These are phyloP conservation scores for Schwanniomyces sp. DNA, from an alignment of 805 yeast genomes.

Conservation along the genomic window DNA sequence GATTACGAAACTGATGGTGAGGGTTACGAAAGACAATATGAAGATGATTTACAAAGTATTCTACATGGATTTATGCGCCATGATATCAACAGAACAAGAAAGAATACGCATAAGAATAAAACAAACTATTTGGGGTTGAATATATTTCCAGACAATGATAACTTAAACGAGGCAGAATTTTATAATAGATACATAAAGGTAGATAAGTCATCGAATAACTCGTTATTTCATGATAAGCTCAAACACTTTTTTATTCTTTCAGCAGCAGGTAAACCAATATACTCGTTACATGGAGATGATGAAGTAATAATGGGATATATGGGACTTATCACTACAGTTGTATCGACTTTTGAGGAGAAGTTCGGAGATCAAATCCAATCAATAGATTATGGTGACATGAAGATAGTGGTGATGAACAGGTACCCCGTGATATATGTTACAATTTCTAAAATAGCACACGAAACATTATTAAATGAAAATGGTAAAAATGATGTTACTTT, in stretches of 20 bases:
- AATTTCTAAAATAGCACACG: slow-evolving; percentile 52
- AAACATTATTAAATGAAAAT: slow-evolving; percentile 39
- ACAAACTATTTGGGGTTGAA: slow-evolving; percentile 3
- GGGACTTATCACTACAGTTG: slow-evolving; percentile 79
- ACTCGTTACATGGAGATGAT: slow-evolving; percentile 73
- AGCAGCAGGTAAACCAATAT: slow-evolving; percentile 86
- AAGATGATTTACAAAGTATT: slow-evolving; percentile 23
- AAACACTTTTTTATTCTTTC: slow-evolving; percentile 82
- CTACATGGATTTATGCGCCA: slow-evolving; percentile 20
- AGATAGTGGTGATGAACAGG: slow-evolving; percentile 59
- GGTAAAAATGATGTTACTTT: slow-evolving; percentile 16
- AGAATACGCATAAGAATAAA: neutral
- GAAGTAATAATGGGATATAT: slow-evolving; percentile 65
- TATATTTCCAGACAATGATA: slow-evolving; percentile 2
- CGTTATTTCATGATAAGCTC: slow-evolving; percentile 27
- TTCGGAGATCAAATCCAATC: slow-evolving; percentile 42
- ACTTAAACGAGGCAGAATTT: slow-evolving; percentile 6
- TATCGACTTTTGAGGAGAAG: slow-evolving; percentile 61
- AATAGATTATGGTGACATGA: slow-evolving; percentile 49
- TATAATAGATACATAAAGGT: slow-evolving; percentile 14
- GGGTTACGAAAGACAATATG: slow-evolving; percentile 9
- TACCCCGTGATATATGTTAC: slow-evolving; percentile 76
- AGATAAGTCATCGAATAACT: slow-evolving; percentile 11
- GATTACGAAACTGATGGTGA: slow-evolving; percentile 3
- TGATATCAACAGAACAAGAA: slow-evolving; percentile 3